Base-by-base conservation (phyloP, 805 yeast species). In the Myxozyma neotropica region DNA sequence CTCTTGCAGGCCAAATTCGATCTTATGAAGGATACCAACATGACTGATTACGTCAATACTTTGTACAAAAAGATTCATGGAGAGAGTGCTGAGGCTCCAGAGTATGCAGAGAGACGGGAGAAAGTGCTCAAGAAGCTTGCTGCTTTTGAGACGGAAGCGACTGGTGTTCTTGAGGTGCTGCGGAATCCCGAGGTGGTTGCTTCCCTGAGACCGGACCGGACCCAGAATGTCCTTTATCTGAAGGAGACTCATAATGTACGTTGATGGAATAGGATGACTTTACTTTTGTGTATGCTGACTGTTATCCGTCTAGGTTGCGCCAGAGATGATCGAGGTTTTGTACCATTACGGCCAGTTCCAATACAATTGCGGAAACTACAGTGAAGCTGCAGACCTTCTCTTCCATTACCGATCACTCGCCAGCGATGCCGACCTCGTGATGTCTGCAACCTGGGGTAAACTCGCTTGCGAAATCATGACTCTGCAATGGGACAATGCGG, bases 371-470 rank as follows among this genome's bases (percentile, higher is more conserved):
- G 88, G 88, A 65, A 83, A 83, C 68, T 84, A 83, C 71, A 79
- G 73, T 59, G 78, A 80, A 75, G 85, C 87, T 5, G 77, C 83
- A 33, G 87, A 84, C 69, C 72, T 83, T 55, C 73, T 83, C 65
- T 79, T 78, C 67, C 84, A 82, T 70, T 84, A 83, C 70, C 75
- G 85, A 70, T 77, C 81, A 13, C 73, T 84, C 21, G 49, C 86
- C 8, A 78, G 81, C 21, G 79, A 83, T 71, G 73, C 73, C 61
- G 81, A 81, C 27, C 72, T 79, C 61, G 77, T 80, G 63, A 70
- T 80, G 57, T 80, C 82, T 61, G 84, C 86, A 21, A 82, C 87
- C 3, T 85, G 89, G 88, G 89, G 89, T 66, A 80, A 80, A 70
- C 74, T 84, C n/a, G 86, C 88, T 1, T 77, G 82, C 29, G 86